phyloP scores from a whole-genome alignment of 768 basidiomycete species.

The Porphyrellus cyaneotinctus region DNA sequence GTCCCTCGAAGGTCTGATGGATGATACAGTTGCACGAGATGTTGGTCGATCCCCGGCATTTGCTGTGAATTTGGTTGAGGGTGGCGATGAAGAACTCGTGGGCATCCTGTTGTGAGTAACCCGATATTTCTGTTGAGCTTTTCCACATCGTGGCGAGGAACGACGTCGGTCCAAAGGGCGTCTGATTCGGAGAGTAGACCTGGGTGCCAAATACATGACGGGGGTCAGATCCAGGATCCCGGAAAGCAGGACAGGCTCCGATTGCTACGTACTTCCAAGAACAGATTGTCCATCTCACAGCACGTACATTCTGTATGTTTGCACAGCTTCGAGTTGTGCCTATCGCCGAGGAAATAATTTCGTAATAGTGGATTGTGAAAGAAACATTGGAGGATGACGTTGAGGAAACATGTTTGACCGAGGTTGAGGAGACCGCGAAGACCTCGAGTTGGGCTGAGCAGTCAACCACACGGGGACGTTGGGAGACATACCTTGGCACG shows the following conservation, averaged over 20 bases:
- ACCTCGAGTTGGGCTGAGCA: slow-evolving; percentile 38
- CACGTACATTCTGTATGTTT: slow-evolving; percentile 73
- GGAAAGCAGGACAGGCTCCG: not conserved
- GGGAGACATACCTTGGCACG: slow-evolving; percentile 63
- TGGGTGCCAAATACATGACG: slow-evolving; percentile 17
- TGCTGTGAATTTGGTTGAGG: slow-evolving; percentile 83
- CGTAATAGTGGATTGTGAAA: slow-evolving; percentile 86
- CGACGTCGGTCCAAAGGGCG: slow-evolving; percentile 75
- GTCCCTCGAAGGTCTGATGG: slow-evolving; percentile 85
- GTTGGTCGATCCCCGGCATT: slow-evolving; percentile 69
- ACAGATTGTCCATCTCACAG: slow-evolving; percentile 91
- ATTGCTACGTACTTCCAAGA: slow-evolving; percentile 52
- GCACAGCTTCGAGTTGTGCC: slow-evolving; percentile 74
- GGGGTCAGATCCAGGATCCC: not conserved
- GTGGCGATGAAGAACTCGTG: slow-evolving; percentile 84
- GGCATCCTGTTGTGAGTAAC: slow-evolving; percentile 93
- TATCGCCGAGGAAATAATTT: slow-evolving; percentile 87
- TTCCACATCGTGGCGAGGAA: slow-evolving; percentile 86
- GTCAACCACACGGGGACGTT: not conserved
- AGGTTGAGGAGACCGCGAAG: slow-evolving; percentile 85
- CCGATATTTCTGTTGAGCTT: slow-evolving; percentile 72
- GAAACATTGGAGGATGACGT: slow-evolving; percentile 85
- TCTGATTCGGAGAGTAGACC: slow-evolving; percentile 54
- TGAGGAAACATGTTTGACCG: slow-evolving; percentile 92
- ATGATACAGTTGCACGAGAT: slow-evolving; percentile 86